Conservation (phyloP, 768 basidiomycete genomes). For the Daedaleopsis nitida region DNA sequence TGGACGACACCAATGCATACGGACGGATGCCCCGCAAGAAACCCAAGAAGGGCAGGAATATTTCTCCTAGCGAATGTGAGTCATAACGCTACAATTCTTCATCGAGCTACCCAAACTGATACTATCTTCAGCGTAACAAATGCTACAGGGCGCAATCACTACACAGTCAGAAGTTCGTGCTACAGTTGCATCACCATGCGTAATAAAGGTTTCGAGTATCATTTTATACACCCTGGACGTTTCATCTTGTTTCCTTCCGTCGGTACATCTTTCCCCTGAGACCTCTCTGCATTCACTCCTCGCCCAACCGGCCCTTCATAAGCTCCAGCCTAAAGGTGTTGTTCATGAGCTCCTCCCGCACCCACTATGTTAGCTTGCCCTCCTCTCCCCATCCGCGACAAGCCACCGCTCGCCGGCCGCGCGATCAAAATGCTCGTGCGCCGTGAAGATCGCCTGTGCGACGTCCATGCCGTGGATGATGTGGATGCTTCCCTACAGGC, state of each 20-base stretch:
- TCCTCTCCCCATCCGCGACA: constrained; percentile 52
- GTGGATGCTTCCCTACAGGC: constrained; percentile 54
- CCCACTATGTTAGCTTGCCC: constrained; percentile 53
- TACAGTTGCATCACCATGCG: background rate
- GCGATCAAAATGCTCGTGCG: constrained; percentile 45
- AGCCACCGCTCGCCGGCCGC: constrained; percentile 58
- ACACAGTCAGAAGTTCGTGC: background rate
- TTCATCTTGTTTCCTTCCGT: background rate
- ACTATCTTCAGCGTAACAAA: background rate
- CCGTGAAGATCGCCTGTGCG: constrained; percentile 59
- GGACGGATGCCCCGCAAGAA: constrained; percentile 34
- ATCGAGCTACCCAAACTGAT: background rate
- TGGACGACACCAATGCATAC: constrained; percentile 36
- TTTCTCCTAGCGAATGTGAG: constrained; percentile 3
- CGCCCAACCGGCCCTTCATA: constrained; percentile 34
- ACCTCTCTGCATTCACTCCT: constrained; percentile 14
- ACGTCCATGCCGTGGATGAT: constrained; percentile 64
- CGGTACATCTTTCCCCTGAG: background rate
- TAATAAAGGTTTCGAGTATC: too few relatives aligned
- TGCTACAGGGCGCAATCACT: background rate
- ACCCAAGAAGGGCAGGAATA: constrained; percentile 23
- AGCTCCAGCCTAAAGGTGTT: constrained; percentile 46
- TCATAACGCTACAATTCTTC: background rate
- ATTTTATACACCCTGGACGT: background rate
- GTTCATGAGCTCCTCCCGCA: constrained; percentile 57